phyloP scores from a whole-genome alignment of 1,139 yeast species.

The Candida labiduridarum region DNA sequence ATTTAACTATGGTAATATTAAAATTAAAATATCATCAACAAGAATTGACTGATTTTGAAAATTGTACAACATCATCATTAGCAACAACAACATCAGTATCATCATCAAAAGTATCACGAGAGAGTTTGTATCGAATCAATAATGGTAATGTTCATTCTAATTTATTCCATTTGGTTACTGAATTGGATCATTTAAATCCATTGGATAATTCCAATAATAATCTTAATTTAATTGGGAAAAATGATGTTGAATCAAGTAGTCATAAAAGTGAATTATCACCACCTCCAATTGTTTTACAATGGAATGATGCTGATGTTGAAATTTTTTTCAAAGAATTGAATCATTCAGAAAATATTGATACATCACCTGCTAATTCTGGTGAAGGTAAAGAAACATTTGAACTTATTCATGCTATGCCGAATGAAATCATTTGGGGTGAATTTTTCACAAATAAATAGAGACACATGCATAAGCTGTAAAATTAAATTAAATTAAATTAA shows the following conservation, averaged over 20 bases:
- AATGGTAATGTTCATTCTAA: constrained; percentile 40
- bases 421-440: constrained; percentile 78
- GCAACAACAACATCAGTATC: too few species aligned
- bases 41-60: constrained; percentile 24
- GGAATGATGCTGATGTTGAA: constrained; percentile 32
- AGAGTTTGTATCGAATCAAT: constrained; percentile 20
- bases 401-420: constrained; percentile 65
- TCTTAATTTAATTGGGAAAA: background rate
- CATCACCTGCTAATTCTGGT: constrained; percentile 18
- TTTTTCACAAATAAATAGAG: constrained; percentile 48
- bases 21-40: constrained; percentile 53
- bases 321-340: constrained; percentile 48
- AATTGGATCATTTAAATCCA: constrained; percentile 14
- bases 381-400: constrained; percentile 63
- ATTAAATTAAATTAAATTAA: too few species aligned
- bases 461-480: background rate
- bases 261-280: background rate
- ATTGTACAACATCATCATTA: constrained; percentile 13
- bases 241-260: background rate
- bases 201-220: background rate
- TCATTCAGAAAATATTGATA: constrained; percentile 1
- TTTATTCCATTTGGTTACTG: constrained; percentile 31
- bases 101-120: constrained; percentile 13
- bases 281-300: constrained; percentile 8
- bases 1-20: constrained; percentile 70